Base-by-base conservation (phyloP, 208 protist genomes). In the Acanthamoeba royreba region DNA sequence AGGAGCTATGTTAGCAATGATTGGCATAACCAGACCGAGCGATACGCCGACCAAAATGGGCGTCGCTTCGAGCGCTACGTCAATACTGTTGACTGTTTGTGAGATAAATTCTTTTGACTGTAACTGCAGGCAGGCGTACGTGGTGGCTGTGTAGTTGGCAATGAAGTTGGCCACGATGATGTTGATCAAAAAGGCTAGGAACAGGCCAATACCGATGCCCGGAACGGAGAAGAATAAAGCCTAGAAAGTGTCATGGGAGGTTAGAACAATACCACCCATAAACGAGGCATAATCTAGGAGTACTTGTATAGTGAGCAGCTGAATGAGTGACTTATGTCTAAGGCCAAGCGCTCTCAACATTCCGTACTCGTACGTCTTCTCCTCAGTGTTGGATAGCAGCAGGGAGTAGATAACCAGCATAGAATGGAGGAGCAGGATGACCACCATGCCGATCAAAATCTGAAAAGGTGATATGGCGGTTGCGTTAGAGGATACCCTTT, bases 311-410 rank as follows among this genome's bases (percentile, higher is more conserved):
- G 95, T n/a, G 17, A 99, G 90, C 9, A 99, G 90, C 4, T 94
- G 40, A 19, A 98, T 96, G n/a, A 99, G 92, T 8, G 96, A 95
- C 8, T 74, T 77, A 55, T 97, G 96, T 35, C 90, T 74, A 96
- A 99, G 97, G 66, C 99, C 99, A 55, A 99, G 96, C 9, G 98
- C 98, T 47, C 98, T 95, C 4, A 99, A 94, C 98, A 99, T 99
- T 85, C 98, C 98, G 89, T 99, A 97, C 94, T 99, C 99, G 95
- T 98, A 99, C 69, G 98, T 99, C 46, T 99, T 99, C 90, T 99
- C 98, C 77, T 99, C 98, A 0, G 98, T 97, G 94, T 99, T 98
- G 49, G 97, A 97, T 15, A 98, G 94, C 0, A 99, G 94, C 8
- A 99, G 93, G 33, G 97, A 97, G 93, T 98, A 99, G 43, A 99